These are phyloP conservation scores for Aspergillus sp. DNA, from an alignment of 2,329 filamentous ascomycete genomes.

Conservation along the genomic window DNA sequence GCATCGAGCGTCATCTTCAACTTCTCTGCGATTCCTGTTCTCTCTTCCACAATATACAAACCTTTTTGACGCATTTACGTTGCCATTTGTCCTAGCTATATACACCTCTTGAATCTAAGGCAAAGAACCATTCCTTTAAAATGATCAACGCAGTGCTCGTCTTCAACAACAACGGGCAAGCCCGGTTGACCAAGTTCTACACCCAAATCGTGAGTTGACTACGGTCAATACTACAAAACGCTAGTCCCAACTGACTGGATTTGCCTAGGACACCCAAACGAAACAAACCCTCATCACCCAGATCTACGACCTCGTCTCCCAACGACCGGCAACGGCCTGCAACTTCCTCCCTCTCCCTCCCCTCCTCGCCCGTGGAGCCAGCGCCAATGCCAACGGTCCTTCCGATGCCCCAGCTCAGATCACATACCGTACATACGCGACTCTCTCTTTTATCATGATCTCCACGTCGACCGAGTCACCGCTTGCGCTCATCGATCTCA, in stretches of 20 bases:
- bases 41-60: not conserved
- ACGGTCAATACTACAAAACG: not conserved
- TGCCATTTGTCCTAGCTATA: not conserved
- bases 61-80: not conserved
- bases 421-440: conserved; percentile 97
- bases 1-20: not conserved
- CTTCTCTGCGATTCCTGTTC: not conserved
- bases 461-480: conserved; percentile 95
- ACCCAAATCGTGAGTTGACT: conserved; percentile 76
- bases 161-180: conserved; percentile 98
- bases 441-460: conserved; percentile 98
- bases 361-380: conserved; percentile 59
- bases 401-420: conserved; percentile 93
- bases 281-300: conserved; percentile 96
- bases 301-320: conserved; percentile 94
- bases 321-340: conserved; percentile 87
- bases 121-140: conserved; percentile 21
- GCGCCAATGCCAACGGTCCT: conserved; percentile 58
- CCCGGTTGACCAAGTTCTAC: conserved; percentile 97
- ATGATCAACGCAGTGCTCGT: conserved; percentile 99
- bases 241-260: not conserved
- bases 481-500: conserved; percentile 91
- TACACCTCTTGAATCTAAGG: too few species aligned
- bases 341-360: conserved; percentile 89
- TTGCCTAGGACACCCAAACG: conserved; percentile 85